Evolutionary conservation across 352 stramenopile genomes (phyloP), one percentile per base, ranked within the genome.

Genomic region (Phytophthora nicotianae): DNA sequence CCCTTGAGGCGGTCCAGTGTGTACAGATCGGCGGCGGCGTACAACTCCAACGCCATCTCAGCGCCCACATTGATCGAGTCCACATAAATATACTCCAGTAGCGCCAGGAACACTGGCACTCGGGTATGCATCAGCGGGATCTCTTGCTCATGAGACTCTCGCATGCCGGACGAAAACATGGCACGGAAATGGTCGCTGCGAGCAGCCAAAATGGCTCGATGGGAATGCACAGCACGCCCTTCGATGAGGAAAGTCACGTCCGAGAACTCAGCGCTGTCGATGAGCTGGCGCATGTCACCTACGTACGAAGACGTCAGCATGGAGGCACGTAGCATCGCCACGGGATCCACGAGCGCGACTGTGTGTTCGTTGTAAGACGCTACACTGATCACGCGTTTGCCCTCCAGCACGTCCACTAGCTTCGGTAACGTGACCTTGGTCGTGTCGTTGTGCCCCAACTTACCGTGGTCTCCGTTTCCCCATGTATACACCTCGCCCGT

Each of bases 321-420:
- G 16, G 81, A 91, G 17, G 86, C 79, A 20, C 83, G 86, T n/a
- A 91, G 62, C 10, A 79, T 90, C 11, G 82, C 87, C 46, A 92
- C 71, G 1, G 88, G 86, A 33, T 96, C 87, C 32, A 94, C 91
- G 2, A 99, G 78, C 23, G 93, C 95, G 4, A 97, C 91, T 4
- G 96, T 99, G 74, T 99, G 96, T 56, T 99, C 96, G 60, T 99
- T 99, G 82, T 99, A 99, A n/a, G 93, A 98, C 20, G 96, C 95
- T 8, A 99, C 89, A 26, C 89, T 86, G n/a, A 98, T 87, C n/a
- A 99, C 95, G 16, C 89, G 90, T 67, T 98, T 97, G 32, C 84
- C 74, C 23, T 96, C 81, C 1, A 99, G 74, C 20, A 93, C 88
- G 33, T 98, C 91, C 17, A 99, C 92, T 10, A 91, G 47, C 58